Evolutionary conservation across 1,284 basidiomycete genomes (phyloP), one percentile per base, ranked within the genome.

Genomic region (Cryptococcus sp.): DNA sequence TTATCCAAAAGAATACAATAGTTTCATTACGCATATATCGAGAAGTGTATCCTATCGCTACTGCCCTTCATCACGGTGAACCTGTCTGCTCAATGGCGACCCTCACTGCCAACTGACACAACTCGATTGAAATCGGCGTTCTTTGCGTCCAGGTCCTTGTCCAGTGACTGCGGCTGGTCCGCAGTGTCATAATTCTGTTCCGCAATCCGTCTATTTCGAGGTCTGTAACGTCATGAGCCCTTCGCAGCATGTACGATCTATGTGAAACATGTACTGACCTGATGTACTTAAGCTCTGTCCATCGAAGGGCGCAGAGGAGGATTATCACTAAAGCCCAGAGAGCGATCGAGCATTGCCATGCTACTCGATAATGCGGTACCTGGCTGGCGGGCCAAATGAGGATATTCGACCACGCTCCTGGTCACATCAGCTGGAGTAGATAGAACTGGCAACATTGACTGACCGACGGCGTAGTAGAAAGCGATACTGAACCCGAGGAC

Each of bases 341-440:
- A 0, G 61, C 69, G 34, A 70, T 62, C 16, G 54, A 61, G 7
- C 66, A 62, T 24, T 63, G 61, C 68, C 68, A 73, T 32, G 63
- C 71, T 40, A 56, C 54, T 46, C 54, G 57, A 56, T 68, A 70
- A 50, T 68, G 67, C 52, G 70, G 70, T 7, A 61, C 67, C 48
- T 66, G 50, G 14, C 41, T 52, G 4, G 66, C 59, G 0, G 70
- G 70, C 63, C 64, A 73, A 37, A 73, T 69, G 41, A 70, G 60
- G 10, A 69, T 59, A 50, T 69, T 67, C 9, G 64, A 63, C 69
- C 69, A 70, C 3, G 66, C 61, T 32, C 54, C 53, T 49, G 36
- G 39, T 25, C 34, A 28, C 39, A 7, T 39, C 36, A 16, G 16
- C 36, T n/a, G 5, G 16, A 16, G 36, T 19, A 16, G 18, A 39